Evolutionary conservation across 768 basidiomycete genomes (phyloP).

Genomic region (Boletus sp.): DNA sequence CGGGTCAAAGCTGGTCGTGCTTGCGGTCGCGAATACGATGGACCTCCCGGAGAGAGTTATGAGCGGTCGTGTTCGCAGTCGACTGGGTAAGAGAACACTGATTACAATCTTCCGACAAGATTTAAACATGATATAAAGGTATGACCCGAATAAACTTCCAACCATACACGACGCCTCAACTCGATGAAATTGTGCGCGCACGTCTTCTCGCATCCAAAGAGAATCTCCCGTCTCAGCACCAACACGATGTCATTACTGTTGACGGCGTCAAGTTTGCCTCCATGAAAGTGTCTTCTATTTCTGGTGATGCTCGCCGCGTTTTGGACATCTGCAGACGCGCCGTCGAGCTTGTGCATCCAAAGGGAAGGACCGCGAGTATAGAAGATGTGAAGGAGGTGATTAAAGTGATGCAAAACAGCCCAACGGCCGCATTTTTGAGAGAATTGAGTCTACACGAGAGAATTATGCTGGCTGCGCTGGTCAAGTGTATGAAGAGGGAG

Average conservation of each 20-base stretch:
- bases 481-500: slow-evolving; percentile 78
- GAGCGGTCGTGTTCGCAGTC: slow-evolving; percentile 87
- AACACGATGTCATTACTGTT: slow-evolving; percentile 51
- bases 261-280: slow-evolving; percentile 88
- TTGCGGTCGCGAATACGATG: slow-evolving; percentile 98
- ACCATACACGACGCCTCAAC: slow-evolving; percentile 76
- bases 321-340: slow-evolving; percentile 93
- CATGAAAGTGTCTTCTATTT: slow-evolving; percentile 73
- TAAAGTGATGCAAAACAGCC: slow-evolving; percentile 86
- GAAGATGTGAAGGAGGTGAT: slow-evolving; percentile 79
- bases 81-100: slow-evolving; percentile 61
- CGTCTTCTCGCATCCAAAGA: slow-evolving; percentile 64
- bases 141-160: slow-evolving; percentile 92
- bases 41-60: slow-evolving; percentile 94
- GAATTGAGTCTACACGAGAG: slow-evolving; percentile 87
- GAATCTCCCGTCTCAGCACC: slow-evolving; percentile 43
- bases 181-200: slow-evolving; percentile 84
- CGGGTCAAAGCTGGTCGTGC: slow-evolving; percentile 86
- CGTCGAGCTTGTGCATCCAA: slow-evolving; percentile 70
- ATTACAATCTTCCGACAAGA: not conserved
- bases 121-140: slow-evolving; percentile 42
- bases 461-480: slow-evolving; percentile 79
- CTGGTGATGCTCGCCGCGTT: slow-evolving; percentile 91
- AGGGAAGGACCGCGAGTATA: slow-evolving; percentile 52
- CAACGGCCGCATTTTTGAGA: slow-evolving; percentile 78